Evolutionary conservation across 75 land plant species (phyloP).

Genomic region (Chamaecyparis obtusa): DNA sequence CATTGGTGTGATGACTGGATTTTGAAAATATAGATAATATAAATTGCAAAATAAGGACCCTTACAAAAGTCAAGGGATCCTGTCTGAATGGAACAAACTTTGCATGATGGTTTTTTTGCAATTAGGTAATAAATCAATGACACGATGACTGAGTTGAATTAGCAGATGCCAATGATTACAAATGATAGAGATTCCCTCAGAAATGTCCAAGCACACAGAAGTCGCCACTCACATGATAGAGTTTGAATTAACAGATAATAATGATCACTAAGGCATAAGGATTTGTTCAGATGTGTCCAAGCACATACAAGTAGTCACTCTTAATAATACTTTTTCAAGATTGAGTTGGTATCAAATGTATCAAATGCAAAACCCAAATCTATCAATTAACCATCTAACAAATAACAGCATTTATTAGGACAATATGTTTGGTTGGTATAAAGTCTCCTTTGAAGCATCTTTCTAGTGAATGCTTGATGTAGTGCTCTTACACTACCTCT

Average conservation of each 20-base stretch:
- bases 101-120: no score
- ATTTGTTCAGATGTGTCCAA: not conserved
- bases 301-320: not conserved
- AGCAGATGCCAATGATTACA: not conserved
- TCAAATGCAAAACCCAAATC: not conserved
- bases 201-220: not conserved
- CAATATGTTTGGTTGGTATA: no score
- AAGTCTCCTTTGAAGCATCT: no score
- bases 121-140: not conserved
- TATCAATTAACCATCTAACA: not conserved
- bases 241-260: not conserved
- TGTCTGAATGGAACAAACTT: no score
- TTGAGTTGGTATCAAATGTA: not conserved
- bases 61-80: no score
- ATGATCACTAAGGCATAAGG: not conserved
- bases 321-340: not conserved
- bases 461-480: no score
- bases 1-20: no score
- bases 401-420: not conserved
- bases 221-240: no score
- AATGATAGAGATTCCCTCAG: not conserved
- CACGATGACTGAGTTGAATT: not conserved
- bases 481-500: no score
- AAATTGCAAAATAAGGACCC: no score
- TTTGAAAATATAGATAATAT: no score